Evolutionary conservation across 768 basidiomycete species (phyloP), one percentile per base, ranked within the genome.

Genomic region (Pisolithus orientalis): DNA sequence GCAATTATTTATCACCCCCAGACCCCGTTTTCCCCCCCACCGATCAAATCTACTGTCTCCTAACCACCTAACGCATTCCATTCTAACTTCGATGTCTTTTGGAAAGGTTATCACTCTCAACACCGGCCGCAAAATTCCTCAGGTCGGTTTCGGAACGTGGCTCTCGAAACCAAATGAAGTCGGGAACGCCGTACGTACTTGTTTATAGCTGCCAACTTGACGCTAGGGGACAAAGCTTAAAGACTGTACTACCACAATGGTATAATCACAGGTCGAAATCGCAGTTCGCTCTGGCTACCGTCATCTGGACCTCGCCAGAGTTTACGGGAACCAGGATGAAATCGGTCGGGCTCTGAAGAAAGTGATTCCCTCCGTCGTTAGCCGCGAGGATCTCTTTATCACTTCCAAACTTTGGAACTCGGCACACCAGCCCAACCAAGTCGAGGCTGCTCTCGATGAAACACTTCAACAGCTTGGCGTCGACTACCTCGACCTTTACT

Each of bases 141-240:
- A 85, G 67, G 82, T 92, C 59, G 91, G 91, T 39, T 75, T 91
- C 37, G 91, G 90, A 5, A 90, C 89, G 16, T 92, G 88, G 88
- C 74, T 84, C 51, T 84, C 87, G 6, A 73, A 84, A 62, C 83
- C 84, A 8, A 74, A 82, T 27, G 86, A 92, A 64, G 90, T 91
- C 53, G 84, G 86, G 69, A 73, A 75, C 34, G 83, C 86, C 42
- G 87, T 88, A 64, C 38, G 73, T 62, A 38, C 25, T 16, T n/a
- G 38, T 16, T 39, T n/a, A 27, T 38, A 29, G 17, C 38, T n/a
- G 10, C 47, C 45, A 1, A 43, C 32, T 38, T n/a, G 51, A 39
- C 9, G 28, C n/a, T 28, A 39, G 32, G 13, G 14, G 8, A 13
- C 17, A 21, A 11, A 27, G 24, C 6, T 25, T 10, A 21, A 11